phyloP scores from a whole-genome alignment of 1,139 yeast genomes.

The Geotrichum aggregatum region DNA sequence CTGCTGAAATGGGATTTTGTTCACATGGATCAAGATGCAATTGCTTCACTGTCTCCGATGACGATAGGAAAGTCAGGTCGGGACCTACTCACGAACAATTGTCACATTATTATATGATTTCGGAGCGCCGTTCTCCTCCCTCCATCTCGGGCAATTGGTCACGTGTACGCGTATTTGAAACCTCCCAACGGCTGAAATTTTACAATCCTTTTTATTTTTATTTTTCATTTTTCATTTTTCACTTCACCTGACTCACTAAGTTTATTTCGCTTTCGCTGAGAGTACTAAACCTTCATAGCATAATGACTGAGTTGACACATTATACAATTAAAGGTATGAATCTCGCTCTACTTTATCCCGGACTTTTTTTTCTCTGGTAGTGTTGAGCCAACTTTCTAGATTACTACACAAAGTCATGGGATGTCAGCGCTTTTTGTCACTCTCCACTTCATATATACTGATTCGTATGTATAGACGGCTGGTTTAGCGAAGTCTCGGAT shows the following conservation, averaged over 20 bases:
- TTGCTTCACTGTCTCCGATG: background rate
- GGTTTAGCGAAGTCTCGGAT: conserved; percentile 86
- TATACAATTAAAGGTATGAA: conserved; percentile 35
- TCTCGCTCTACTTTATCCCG: background rate
- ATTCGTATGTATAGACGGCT: conserved; percentile 53
- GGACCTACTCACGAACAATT: too few species aligned
- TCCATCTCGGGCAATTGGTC: too few species aligned
- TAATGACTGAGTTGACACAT: conserved; percentile 40
- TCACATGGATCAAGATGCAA: background rate
- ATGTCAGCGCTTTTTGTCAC: background rate
- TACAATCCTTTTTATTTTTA: background rate
- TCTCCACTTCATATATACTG: too few species aligned
- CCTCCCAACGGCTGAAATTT: background rate
- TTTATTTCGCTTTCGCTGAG: background rate
- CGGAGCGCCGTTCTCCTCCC: too few species aligned
- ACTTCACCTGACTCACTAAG: background rate
- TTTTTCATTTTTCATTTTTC: background rate
- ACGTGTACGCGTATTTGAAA: too few species aligned
- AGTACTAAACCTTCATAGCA: background rate
- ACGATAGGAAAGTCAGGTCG: too few species aligned
- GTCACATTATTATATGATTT: too few species aligned
- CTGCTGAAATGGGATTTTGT: background rate
- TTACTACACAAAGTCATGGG: background rate
- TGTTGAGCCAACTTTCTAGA: too few species aligned
- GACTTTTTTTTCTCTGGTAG: background rate